Evolutionary conservation across 495 filamentous ascomycete genomes (phyloP).

Genomic region (Aspergillus olivimuriae): DNA sequence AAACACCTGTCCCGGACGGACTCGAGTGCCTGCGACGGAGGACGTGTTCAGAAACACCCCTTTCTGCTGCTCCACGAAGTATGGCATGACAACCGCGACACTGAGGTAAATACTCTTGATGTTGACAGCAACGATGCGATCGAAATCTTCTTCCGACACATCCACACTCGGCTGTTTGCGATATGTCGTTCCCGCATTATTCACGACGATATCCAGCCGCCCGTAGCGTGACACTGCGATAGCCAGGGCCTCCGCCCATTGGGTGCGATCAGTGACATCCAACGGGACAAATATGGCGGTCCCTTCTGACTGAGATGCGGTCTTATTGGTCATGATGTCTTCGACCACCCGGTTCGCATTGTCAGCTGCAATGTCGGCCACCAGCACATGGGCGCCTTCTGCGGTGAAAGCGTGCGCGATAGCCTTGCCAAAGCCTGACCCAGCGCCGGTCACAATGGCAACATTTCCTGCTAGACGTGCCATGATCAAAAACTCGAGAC

Average conservation of each 20-base stretch:
- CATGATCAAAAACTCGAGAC: no score
- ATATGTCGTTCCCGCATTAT: slow-evolving; percentile 20
- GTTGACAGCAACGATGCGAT: slow-evolving; percentile 48
- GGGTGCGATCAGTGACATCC: slow-evolving; percentile 14
- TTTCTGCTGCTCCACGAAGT: slow-evolving; percentile 36
- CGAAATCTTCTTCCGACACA: slow-evolving; percentile 53
- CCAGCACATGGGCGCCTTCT: slow-evolving; percentile 43
- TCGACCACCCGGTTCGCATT: slow-evolving; percentile 2
- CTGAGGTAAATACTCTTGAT: slow-evolving; percentile 47
- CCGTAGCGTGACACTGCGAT: slow-evolving; percentile 12
- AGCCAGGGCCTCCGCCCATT: slow-evolving; percentile 11
- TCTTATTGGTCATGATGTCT: background rate
- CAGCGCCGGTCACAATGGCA: slow-evolving; percentile 53
- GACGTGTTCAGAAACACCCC: slow-evolving; percentile 54
- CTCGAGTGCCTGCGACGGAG: slow-evolving; percentile 48
- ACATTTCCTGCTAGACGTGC: background rate
- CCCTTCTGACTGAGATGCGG: background rate
- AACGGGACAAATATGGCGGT: slow-evolving; percentile 11
- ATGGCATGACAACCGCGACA: slow-evolving; percentile 42
- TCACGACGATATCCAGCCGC: slow-evolving; percentile 22
- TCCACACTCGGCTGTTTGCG: slow-evolving; percentile 41
- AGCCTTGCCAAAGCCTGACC: slow-evolving; percentile 44
- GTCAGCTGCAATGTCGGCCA: slow-evolving; percentile 40
- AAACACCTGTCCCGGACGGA: slow-evolving; percentile 52
- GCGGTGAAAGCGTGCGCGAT: slow-evolving; percentile 40